Evolutionary conservation across 1,284 basidiomycete species (phyloP).

Genomic region (Trichosporon inkin): DNA sequence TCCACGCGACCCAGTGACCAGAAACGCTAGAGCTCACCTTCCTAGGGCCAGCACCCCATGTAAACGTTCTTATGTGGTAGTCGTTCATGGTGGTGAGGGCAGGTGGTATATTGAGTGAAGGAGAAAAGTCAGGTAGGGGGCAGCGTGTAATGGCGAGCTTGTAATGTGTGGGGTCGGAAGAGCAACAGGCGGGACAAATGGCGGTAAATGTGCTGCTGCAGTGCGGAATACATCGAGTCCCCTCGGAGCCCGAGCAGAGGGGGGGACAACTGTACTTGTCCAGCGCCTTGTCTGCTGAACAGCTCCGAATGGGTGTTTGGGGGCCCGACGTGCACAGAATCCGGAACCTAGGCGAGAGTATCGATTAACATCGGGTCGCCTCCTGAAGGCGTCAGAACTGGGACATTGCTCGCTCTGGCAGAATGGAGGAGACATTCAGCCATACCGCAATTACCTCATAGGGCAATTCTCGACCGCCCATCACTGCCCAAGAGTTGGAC

Average conservation of each 20-base stretch:
- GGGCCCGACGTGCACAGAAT: too few relatives aligned
- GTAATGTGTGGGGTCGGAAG: constrained; percentile 20
- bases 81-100: constrained; percentile 15
- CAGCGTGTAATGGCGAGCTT: constrained; percentile 1
- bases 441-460: neutral
- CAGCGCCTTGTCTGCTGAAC: too few relatives aligned
- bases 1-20: neutral
- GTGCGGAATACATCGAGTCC: too few relatives aligned
- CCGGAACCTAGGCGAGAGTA: too few relatives aligned
- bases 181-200: neutral
- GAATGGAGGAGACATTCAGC: neutral
- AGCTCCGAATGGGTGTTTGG: too few relatives aligned
- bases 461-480: neutral
- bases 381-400: neutral
- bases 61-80: constrained; percentile 39
- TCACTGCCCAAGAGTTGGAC: neutral
- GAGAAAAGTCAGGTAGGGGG: neutral
- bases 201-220: too few relatives aligned
- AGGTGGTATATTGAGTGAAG: neutral
- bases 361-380: neutral
- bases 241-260: too few relatives aligned
- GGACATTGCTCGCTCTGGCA: neutral
- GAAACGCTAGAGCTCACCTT: constrained; percentile 28
- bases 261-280: too few relatives aligned
- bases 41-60: constrained; percentile 45